Conservation (phyloP, 139 green algal species). For the Tetradesmus obliquus region DNA sequence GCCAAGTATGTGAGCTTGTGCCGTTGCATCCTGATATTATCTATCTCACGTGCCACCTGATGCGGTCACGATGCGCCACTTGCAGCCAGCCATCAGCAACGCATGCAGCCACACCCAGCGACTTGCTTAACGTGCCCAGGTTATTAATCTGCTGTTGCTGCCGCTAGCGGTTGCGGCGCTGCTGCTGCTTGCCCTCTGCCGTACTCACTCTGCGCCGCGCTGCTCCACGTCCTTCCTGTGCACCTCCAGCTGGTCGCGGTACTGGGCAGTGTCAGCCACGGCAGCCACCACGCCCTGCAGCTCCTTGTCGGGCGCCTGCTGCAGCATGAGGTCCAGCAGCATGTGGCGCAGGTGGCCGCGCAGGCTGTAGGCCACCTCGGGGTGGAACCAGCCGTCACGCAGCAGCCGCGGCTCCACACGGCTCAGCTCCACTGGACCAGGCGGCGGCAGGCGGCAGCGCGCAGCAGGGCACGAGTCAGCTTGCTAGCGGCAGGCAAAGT, state of each 20-base stretch:
- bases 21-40: too few relatives aligned
- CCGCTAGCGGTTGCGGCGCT: too few relatives aligned
- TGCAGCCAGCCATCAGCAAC: neutral
- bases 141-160: too few relatives aligned
- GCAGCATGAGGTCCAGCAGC: conserved; percentile 61
- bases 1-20: too few relatives aligned
- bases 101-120: neutral
- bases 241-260: neutral
- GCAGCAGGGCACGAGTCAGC: neutral
- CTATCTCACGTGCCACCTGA: too few relatives aligned
- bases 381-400: conserved; percentile 71
- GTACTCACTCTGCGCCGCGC: conserved; percentile 22
- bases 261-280: neutral
- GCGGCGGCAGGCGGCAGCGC: neutral
- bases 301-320: conserved; percentile 1
- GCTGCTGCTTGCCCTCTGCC: neutral
- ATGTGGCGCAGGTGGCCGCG: conserved; percentile 59
- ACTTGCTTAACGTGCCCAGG: neutral
- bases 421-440: conserved; percentile 7
- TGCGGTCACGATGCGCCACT: too few relatives aligned
- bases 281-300: neutral
- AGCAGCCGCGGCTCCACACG: conserved; percentile 57
- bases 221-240: neutral
- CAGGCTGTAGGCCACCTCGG: conserved; percentile 64
- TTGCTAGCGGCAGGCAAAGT: neutral